These are phyloP conservation scores for Excoecaria agallocha DNA, from an alignment of 345 rosid genomes.

Conservation along the genomic window DNA sequence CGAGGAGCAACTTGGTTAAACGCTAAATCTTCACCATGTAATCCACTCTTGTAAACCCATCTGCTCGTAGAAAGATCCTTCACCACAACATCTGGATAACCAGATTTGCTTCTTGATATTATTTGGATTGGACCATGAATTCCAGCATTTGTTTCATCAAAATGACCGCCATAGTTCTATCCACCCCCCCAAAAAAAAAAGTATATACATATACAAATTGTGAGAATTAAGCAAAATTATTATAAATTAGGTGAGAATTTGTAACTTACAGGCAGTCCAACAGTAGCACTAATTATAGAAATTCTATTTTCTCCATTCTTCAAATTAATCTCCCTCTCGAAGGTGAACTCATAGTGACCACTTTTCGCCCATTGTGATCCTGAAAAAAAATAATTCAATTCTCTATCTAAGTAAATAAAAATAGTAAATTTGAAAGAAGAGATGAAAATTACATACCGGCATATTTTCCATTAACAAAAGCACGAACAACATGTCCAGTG, in stretches of 20 bases:
- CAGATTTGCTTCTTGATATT: conserved; percentile 18
- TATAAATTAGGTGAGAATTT: too few species aligned
- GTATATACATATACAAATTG: too few species aligned
- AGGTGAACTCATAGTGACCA: conserved; percentile 37
- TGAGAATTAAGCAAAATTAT: too few species aligned
- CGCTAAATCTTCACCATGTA: conserved; percentile 37
- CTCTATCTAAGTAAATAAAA: neutral
- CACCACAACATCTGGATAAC: conserved; percentile 31
- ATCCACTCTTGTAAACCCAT: conserved; percentile 60
- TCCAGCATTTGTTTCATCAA: conserved; percentile 34
- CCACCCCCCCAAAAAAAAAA: neutral
- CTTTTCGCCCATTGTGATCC: conserved; percentile 42
- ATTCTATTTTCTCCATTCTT: conserved; percentile 44
- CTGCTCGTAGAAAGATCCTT: conserved; percentile 45
- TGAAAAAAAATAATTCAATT: conserved; percentile 9
- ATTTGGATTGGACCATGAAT: conserved; percentile 44
- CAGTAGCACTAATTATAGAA: conserved; percentile 49
- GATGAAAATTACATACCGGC: conserved; percentile 37
- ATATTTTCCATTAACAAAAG: conserved; percentile 50
- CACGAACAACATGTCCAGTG: conserved; percentile 55
- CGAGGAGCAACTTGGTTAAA: conserved; percentile 11
- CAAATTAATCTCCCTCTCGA: conserved; percentile 36
- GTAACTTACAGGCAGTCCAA: conserved; percentile 44
- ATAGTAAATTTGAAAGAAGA: neutral
- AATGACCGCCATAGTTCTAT: conserved; percentile 48